phyloP scores from a whole-genome alignment of 495 filamentous ascomycete genomes.

The Neurospora sublineolata region DNA sequence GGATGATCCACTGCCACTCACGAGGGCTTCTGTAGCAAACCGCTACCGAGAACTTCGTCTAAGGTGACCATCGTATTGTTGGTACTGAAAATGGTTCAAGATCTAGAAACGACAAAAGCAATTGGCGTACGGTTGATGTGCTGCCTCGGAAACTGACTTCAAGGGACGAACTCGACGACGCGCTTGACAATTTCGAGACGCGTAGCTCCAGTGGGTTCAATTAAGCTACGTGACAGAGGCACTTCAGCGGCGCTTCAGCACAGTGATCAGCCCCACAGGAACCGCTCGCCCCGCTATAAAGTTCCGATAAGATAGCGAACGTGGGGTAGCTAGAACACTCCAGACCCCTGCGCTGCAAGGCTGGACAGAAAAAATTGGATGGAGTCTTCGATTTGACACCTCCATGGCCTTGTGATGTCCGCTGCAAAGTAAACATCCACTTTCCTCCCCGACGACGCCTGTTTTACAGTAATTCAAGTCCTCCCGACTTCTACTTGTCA shows the following conservation, averaged over 20 bases:
- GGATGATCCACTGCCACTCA: conserved; percentile 4
- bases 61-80: conserved; percentile 18
- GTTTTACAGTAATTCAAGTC: neutral
- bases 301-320: conserved; percentile 22
- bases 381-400: neutral
- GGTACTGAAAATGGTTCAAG: accelerated
- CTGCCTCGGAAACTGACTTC: neutral
- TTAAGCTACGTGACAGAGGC: neutral
- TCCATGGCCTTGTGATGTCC: neutral
- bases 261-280: neutral
- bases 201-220: conserved; percentile 7
- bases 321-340: conserved; percentile 12
- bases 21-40: conserved; percentile 23
- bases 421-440: neutral
- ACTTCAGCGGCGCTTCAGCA: neutral
- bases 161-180: conserved; percentile 2
- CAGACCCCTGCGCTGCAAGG: conserved; percentile 8
- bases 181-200: conserved; percentile 6
- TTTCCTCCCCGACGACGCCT: neutral
- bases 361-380: conserved; percentile 17
- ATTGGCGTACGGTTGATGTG: neutral
- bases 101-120: neutral
- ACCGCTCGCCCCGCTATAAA: conserved; percentile 11
- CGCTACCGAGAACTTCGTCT: conserved; percentile 15
- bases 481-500: neutral